Evolutionary conservation across 352 stramenopile species (phyloP).

Genomic region (Peronospora belbahrii): DNA sequence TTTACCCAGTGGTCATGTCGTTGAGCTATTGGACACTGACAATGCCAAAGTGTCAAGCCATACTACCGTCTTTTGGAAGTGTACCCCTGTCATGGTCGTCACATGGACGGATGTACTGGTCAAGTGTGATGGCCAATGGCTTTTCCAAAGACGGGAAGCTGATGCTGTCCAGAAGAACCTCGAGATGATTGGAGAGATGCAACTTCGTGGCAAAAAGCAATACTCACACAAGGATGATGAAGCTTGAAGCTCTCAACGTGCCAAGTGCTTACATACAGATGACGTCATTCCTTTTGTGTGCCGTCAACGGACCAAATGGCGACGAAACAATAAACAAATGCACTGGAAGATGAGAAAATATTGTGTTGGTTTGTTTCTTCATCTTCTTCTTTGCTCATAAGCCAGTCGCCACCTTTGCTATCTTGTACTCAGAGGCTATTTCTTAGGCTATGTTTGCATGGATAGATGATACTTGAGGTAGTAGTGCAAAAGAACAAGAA

Average conservation of each 20-base stretch:
- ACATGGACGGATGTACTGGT: constrained; percentile 72
- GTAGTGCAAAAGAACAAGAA: too few relatives aligned
- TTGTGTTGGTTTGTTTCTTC: too few relatives aligned
- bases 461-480: too few relatives aligned
- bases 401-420: too few relatives aligned
- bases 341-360: too few relatives aligned
- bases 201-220: constrained; percentile 84
- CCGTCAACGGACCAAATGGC: too few relatives aligned
- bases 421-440: too few relatives aligned
- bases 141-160: constrained; percentile 62
- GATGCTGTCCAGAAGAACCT: constrained; percentile 85
- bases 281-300: too few relatives aligned
- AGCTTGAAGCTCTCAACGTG: constrained; percentile 28
- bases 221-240: constrained; percentile 65
- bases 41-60: constrained; percentile 52
- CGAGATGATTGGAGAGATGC: constrained; percentile 86
- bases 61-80: constrained; percentile 82
- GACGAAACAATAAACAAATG: too few relatives aligned
- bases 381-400: too few relatives aligned
- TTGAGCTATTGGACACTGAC: constrained; percentile 48
- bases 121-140: constrained; percentile 65
- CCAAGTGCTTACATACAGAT: too few relatives aligned
- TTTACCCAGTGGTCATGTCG: constrained; percentile 72
- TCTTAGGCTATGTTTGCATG: too few relatives aligned
- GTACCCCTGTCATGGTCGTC: constrained; percentile 75